phyloP scores from a whole-genome alignment of 441 rosid species.

The Cnidoscolus chayamansa region DNA sequence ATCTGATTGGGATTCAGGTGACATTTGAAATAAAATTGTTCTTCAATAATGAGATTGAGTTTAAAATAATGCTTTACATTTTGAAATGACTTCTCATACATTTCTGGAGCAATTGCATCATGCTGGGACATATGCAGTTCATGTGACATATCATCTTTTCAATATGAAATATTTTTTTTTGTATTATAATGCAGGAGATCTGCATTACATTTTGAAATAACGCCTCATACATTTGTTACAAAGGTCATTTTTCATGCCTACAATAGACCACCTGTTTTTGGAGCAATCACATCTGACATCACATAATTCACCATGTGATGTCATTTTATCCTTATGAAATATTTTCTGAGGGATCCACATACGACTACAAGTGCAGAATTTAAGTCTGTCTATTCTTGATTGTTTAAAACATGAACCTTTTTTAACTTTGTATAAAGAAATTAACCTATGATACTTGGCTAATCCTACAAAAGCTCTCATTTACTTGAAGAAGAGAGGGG shows the following conservation, averaged over 20 bases:
- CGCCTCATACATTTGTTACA: background rate
- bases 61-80: background rate
- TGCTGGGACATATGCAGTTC: no score
- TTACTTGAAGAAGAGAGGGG: background rate
- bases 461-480: background rate
- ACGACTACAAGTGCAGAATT: no score
- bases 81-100: background rate
- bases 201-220: background rate
- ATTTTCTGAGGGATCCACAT: background rate
- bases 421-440: no score
- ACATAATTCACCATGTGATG: no score
- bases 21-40: constrained; percentile 14
- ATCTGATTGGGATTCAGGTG: constrained; percentile 78
- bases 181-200: no score
- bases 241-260: background rate
- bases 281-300: no score
- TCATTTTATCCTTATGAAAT: background rate
- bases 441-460: no score
- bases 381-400: no score
- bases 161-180: background rate
- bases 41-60: background rate
- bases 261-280: background rate
- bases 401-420: no score
- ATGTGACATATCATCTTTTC: background rate
- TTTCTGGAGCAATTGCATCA: background rate